These are phyloP conservation scores for Pyronema domesticum DNA, from an alignment of 495 filamentous ascomycete species.

Conservation along the genomic window DNA sequence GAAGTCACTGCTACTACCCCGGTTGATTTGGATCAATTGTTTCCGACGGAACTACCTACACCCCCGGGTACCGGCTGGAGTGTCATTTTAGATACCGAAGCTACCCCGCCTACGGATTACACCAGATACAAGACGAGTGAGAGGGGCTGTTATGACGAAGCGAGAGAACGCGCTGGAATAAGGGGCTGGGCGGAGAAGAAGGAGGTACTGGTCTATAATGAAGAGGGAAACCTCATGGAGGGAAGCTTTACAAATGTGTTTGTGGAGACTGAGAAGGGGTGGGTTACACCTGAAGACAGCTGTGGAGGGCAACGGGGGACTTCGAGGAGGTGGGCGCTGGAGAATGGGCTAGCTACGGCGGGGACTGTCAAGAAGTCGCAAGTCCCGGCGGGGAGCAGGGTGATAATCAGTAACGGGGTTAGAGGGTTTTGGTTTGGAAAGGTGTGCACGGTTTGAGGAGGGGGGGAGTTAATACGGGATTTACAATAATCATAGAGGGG, in stretches of 20 bases:
- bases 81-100: conserved; percentile 38
- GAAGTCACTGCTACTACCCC: conserved; percentile 33
- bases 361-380: conserved; percentile 4
- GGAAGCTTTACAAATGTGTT: conserved; percentile 58
- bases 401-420: conserved; percentile 22
- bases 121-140: conserved; percentile 63
- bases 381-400: conserved; percentile 9
- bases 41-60: conserved; percentile 30
- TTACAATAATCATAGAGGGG: too few species aligned
- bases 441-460: not conserved
- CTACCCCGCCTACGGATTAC: conserved; percentile 39
- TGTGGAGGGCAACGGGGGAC: conserved; percentile 71
- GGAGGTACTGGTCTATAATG: conserved; percentile 62
- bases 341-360: conserved; percentile 29
- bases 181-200: conserved; percentile 31
- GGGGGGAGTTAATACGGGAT: too few species aligned
- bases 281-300: conserved; percentile 46
- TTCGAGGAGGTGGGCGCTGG: conserved; percentile 61
- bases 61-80: conserved; percentile 23
- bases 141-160: conserved; percentile 46
- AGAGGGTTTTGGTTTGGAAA: conserved; percentile 17
- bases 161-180: conserved; percentile 41
- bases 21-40: conserved; percentile 36
- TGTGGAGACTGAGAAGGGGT: conserved; percentile 47
- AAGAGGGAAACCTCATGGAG: conserved; percentile 58